Base-by-base conservation (phyloP, 257 asterid genomes). In the Scutellaria galericulata region DNA sequence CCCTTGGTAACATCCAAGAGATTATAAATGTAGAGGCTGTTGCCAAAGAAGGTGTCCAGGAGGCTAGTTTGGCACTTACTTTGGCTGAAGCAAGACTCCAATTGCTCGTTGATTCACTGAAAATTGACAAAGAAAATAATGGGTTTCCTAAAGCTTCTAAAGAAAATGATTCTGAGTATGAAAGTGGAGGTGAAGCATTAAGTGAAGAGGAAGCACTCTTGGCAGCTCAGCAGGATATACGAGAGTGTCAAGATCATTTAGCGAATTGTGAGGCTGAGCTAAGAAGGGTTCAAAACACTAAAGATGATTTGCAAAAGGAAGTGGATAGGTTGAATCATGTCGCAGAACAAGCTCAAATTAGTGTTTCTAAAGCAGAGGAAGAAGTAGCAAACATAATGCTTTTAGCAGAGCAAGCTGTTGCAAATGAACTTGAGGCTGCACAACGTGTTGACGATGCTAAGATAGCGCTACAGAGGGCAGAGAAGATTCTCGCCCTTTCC, bases 391-490 rank as follows among this genome's bases (percentile, higher is more conserved):
- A 83, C 82, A 92, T 95, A 72, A 95, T 95, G 99, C 86, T 88
- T 83, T 85, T 95, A 83, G 99, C 99, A 24, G 98, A 95, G 83
- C 87, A 90, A 83, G 96, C 99, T 73, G 99, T 95, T 74, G 96
- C 99, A 53, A 69, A 84, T 46, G 97, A 95, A 79, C 97, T 95
- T 54, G 96, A 87, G 88, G 98, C 94, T 66, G 87, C 93, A 20
- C 96, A 95, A 72, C 81, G 83, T 67, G 98, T 84, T 58, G 85
- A 86, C 76, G 99, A 91, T 80, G 91, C 93, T 20, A 90, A 88
- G 81, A 84, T 88, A 70, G 90, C 92, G 68, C 78, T 95, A 55
- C 95, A 87, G 84, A 90, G 82, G 82, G 97, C 91, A 48, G 99
- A 92, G 78, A 95, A 87, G 80, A 84, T 77, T 57, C 87, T 92